Base-by-base conservation (phyloP, 2,329 filamentous ascomycete genomes). In the Orbilia oligospora region DNA sequence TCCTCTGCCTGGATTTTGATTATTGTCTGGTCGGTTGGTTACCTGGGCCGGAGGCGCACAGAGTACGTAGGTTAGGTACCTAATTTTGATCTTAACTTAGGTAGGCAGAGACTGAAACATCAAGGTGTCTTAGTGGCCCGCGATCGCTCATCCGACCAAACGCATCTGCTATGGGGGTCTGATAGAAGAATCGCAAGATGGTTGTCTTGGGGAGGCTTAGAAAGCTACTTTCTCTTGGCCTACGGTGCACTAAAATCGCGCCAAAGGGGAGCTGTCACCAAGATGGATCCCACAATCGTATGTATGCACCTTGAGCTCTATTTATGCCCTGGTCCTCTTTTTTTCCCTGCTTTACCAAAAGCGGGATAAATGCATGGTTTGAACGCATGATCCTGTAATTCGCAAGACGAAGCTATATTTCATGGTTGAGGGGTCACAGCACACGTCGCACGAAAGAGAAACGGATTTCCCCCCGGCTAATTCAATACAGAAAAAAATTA, bases 311-410 rank as follows among this genome's bases (percentile, higher is more conserved):
- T 46, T 1, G 51, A 72, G 49, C 70, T 72, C 66, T 30, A 38
- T 46, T 20, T 27, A 6, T 8, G 51, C 66, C 67, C 67, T 24
- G 18, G n/a, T 38, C 24, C 27, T 18, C 6, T 66, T 27, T 22
- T 58, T n/a, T n/a, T n/a, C n/a, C n/a, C n/a, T 33, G 33, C n/a
- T 58, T 66, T 24, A 46, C 66, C 18, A 53, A 71, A n/a, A 71
- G 61, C 56, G 72, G 72, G 72, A 30, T 67, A 71, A 55, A 77
- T 56, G 22, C 72, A 41, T 27, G 18, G 9, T 24, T 48, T 24
- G 41, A 46, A 55, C 48, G 65, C 64, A 70, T 77, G 66, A 67
- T 67, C 66, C 61, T 77, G 61, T 56, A 69, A 75, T 75, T 63
- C 63, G 41, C 63, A 61, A 8, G 22, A 44, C 27, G 22, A 44